Evolutionary conservation across 1,284 basidiomycete genomes (phyloP).

Genomic region (Afroboletus lepidellus): DNA sequence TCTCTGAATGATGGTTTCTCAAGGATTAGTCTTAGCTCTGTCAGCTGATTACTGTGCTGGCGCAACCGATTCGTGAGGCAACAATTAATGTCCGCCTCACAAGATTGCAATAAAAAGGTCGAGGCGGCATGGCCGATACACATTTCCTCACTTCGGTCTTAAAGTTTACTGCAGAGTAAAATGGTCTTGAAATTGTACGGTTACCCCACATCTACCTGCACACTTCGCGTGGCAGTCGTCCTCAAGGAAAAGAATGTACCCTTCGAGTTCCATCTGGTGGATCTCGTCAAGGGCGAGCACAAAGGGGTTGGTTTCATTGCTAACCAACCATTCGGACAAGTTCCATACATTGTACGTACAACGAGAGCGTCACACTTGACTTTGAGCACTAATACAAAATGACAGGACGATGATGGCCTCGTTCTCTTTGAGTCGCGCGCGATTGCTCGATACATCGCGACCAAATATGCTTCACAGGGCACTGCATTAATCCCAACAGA

Average conservation of each 20-base stretch:
- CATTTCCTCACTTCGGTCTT: neutral
- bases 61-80: neutral
- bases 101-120: constrained; percentile 11
- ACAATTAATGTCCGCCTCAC: constrained; percentile 2
- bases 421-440: constrained; percentile 43
- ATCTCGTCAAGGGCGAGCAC: constrained; percentile 45
- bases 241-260: constrained; percentile 50
- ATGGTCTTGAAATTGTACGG: constrained; percentile 56
- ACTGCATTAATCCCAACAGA: constrained; percentile 33
- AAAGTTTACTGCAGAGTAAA: neutral
- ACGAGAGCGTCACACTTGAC: neutral
- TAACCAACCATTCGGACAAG: constrained; percentile 61
- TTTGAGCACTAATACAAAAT: neutral
- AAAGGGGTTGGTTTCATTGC: constrained; percentile 44
- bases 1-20: too few relatives aligned
- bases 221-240: constrained; percentile 43
- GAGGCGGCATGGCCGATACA: neutral
- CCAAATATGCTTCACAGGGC: constrained; percentile 35
- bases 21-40: too few relatives aligned
- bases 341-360: constrained; percentile 49
- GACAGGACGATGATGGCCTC: constrained; percentile 37
- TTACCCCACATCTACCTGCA: constrained; percentile 40
- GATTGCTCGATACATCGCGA: constrained; percentile 41
- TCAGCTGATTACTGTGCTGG: too few relatives aligned
- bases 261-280: constrained; percentile 45